Conservation (phyloP, 2,329 filamentous ascomycete species). For the Truncatella angustata region DNA sequence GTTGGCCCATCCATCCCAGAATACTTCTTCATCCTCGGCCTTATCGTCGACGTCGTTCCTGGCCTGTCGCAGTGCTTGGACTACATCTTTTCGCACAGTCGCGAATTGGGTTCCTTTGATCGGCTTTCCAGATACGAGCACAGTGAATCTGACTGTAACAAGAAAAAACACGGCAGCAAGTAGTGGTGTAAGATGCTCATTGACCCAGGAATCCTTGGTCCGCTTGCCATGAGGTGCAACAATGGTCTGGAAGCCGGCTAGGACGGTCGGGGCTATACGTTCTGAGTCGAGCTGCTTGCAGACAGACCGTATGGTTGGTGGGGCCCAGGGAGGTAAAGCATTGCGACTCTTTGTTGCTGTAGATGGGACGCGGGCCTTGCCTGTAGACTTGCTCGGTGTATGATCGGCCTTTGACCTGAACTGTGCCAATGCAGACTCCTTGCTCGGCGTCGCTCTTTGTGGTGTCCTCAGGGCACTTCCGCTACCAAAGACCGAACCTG, state of each 20-base stretch:
- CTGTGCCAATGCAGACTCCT: slow-evolving; percentile 40
- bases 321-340: slow-evolving; percentile 64
- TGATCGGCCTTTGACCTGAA: slow-evolving; percentile 38
- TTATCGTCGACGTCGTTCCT: slow-evolving; percentile 38
- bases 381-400: slow-evolving; percentile 43
- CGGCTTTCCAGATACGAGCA: slow-evolving; percentile 34
- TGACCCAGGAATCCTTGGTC: slow-evolving; percentile 48
- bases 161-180: slow-evolving; percentile 61
- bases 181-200: slow-evolving; percentile 49
- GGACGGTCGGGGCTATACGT: slow-evolving; percentile 67
- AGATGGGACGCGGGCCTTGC: slow-evolving; percentile 15
- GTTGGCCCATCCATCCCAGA: slow-evolving; percentile 53
- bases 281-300: slow-evolving; percentile 61
- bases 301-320: slow-evolving; percentile 64
- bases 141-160: slow-evolving; percentile 50
- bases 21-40: slow-evolving; percentile 42
- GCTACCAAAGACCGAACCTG: slow-evolving; percentile 28
- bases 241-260: slow-evolving; percentile 68
- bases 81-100: slow-evolving; percentile 43
- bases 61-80: slow-evolving; percentile 38
- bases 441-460: slow-evolving; percentile 45
- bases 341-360: slow-evolving; percentile 30
- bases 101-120: slow-evolving; percentile 44
- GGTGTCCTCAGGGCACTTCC: slow-evolving; percentile 32
- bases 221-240: slow-evolving; percentile 40